Evolutionary conservation across 1,139 yeast species (phyloP), one percentile per base, ranked within the genome.

Genomic region (Lodderomyces oxycetoniae): DNA sequence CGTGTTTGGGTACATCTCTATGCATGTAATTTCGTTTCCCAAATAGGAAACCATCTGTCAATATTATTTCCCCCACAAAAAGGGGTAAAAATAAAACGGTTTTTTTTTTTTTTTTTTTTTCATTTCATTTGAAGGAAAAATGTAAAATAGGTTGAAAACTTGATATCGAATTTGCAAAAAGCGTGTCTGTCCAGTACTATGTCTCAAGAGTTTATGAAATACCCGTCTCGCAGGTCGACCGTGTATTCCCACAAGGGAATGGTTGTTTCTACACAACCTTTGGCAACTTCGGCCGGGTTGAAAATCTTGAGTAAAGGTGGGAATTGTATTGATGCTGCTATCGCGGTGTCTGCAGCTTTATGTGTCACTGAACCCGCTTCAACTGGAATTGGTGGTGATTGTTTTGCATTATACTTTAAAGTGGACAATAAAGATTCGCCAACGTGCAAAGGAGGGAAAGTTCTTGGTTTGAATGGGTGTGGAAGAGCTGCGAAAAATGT

Each of bases 301-400:
- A 67, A 69, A 48, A 72, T 85, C 27, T 64, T 85, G 14, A 75
- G 73, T 16, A 61, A 63, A 39, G 94, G 94, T 3, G 94, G 95
- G 1, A 85, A 85, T 52, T 82, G 89, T 37, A 85, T 85, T 8
- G 80, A 77, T 50, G 94, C 94, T 2, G 81, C 86, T 7, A 82
- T 85, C 22, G 94, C 91, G 0, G 77, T 79, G 20, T 77, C 88
- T 5, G 91, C 94, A 4, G 85, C 80, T 5, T 62, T 85, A 28
- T 73, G 82, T 41, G 74, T 84, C 9, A 61, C 79, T 3, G 95
- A 85, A 50, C 93, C 94, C 0, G 71, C 74, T 21, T 79, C 86
- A 42, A 84, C 91, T 1, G 93, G 93, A 10, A 71, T 84, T 36
- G 95, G 94, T 3, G 94, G 94, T 21, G 95, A 85, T 52, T 79